Base-by-base conservation (phyloP, 2,329 filamentous ascomycete species). In the Chaetomiaceae sp. region DNA sequence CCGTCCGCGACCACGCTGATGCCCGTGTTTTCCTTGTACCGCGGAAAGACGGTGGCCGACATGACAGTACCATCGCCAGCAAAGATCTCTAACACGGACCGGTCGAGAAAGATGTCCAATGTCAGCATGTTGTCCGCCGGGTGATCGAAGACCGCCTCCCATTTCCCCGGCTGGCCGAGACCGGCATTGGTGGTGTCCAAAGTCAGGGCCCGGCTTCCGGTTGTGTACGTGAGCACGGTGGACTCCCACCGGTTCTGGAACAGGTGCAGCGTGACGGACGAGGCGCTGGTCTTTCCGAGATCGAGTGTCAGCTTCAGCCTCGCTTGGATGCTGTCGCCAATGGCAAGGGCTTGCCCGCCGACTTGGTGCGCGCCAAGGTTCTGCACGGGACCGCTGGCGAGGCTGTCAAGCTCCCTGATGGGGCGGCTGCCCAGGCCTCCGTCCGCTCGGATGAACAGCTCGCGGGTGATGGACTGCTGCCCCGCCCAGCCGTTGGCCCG, bases 171-270 rank as follows among this genome's bases (percentile, higher is more conserved):
- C 44, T 62, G 57, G 22, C 56, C 60, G 38, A 61, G 61, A 8
- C 61, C 60, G 17, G 56, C 59, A 32, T 59, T 55, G 9, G 45
- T 61, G 1, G 61, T 64, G 49, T 64, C 61, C 14, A 64, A 43
- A 11, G 48, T 58, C 34, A 64, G 52, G 9, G 52, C 58, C 8
- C 42, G 41, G 48, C 32, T 55, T 4, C 33, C 50, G 17, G 49
- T 45, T 8, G 44, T 41, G 48, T 59, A 62, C 6, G 50, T 56
- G 7, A 64, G 48, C 12, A 50, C 38, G 3, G 54, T 55, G 1
- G 49, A 45, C 47, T 64, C 61, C 1, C 52, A 56, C 14, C 36
- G 36, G 1, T 58, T 62, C 14, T 53, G 40, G 32, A 59, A 61
- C 15, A 63, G 40, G 5, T 43, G 39, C 20, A 62, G 15, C 5